A percentile compares a stretch with the other conserved stretches of the same genome.
Conservation (phyloP, 106 monocot genomes). For the Iris macrosiphon region DNA sequence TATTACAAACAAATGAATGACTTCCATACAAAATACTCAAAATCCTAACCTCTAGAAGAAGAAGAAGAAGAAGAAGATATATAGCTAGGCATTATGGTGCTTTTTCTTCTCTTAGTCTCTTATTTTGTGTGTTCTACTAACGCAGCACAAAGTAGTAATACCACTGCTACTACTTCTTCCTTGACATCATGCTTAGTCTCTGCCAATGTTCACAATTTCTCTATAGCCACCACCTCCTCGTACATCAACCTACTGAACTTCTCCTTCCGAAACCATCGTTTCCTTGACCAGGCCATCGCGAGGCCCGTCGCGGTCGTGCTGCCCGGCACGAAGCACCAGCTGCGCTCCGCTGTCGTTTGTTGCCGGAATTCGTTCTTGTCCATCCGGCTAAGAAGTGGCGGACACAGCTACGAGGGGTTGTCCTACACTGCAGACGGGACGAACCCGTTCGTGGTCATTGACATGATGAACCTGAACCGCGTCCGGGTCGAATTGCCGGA, state of each 20-base stretch:
- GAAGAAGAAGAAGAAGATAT: too few species aligned
- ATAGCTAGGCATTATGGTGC: too few species aligned
- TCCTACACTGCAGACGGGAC: constrained; percentile 17
- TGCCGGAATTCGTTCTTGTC: neutral
- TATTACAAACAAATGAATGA: too few species aligned
- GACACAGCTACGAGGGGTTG: constrained; percentile 29
- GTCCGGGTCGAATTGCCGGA: constrained; percentile 19
- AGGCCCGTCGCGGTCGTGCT: constrained; percentile 17
- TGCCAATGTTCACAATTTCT: constrained; percentile 14
- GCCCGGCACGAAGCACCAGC: constrained; percentile 6
- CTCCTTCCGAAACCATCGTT: constrained; percentile 22
- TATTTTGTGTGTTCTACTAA: constrained; percentile 18
- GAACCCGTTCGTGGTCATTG: constrained; percentile 6
- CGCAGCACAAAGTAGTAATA: constrained; percentile 26
- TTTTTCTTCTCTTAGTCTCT: neutral
- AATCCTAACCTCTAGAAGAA: too few species aligned
- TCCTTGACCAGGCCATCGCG: constrained; percentile 1
- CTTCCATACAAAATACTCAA: too few species aligned
- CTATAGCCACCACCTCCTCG: neutral
- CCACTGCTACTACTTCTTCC: constrained; percentile 11
- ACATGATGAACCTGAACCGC: constrained; percentile 17
- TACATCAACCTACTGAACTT: constrained; percentile 10
- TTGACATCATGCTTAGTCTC: constrained; percentile 16
- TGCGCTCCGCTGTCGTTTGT: constrained; percentile 21
- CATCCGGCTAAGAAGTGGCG: constrained; percentile 20